Evolutionary conservation across 345 rosid genomes (phyloP), one percentile per base, ranked within the genome.

Genomic region (Pistacia atlantica): DNA sequence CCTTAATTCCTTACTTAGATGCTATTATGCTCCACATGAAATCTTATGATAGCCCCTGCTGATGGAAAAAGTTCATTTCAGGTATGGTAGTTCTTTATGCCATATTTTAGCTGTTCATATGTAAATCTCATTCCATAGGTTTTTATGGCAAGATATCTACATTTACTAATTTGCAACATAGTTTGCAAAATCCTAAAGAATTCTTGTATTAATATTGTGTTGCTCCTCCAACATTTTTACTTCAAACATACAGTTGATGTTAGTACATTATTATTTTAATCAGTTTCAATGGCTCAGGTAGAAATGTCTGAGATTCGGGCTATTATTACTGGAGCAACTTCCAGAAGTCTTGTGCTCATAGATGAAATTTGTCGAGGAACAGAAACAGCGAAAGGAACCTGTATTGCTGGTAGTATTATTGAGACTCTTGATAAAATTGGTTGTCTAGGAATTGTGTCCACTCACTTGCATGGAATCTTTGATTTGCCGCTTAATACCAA

Each of bases 281-380:
- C 57, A 20, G 3, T 35, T 33, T 46, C 66, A 12, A 62, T 54
- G 67, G 74, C 63, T 78, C 85, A 95, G 99, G 97, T 96, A 10
- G 99, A 96, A 86, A 96, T 96, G 98, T 90, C 95, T 28, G 99
- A 96, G 80, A 86, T 96, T 45, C 90, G 97, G 62, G 90, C 97
- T 74, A 86, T 95, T 69, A 71, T 95, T 11, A 84, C 78, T 75
- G 91, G 84, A 86, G 86, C 90, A 58, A 85, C 97, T 72, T 87
- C 97, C 63, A 92, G 88, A 88, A 95, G 99, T 78, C 93, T 95
- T 58, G 97, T 95, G 73, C 97, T 95, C 35, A 76, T 93, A 63
- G 99, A 95, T 55, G 98, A 95, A 88, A 96, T 96, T 79, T 96
- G 98, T 73, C 89, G 98, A 56, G 99, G 99, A 75, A 96, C 99